A percentile compares a stretch with the other conserved stretches of the same genome.
Conservation (phyloP, 345 rosid species). For the Syzygium aqueum region DNA sequence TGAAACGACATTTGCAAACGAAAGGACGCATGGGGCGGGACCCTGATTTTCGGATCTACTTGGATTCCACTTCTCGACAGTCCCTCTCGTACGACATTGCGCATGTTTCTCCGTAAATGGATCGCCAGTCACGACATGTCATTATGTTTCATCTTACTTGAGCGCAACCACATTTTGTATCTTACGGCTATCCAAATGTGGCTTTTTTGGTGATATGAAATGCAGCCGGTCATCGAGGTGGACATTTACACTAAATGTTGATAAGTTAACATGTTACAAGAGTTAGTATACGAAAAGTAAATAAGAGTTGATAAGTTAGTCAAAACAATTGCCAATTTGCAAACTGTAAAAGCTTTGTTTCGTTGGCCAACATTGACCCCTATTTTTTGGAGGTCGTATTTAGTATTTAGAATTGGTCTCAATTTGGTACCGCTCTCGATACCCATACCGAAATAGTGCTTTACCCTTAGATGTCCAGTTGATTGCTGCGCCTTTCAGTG, state of each 20-base stretch:
- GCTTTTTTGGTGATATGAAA: neutral
- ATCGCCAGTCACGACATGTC: neutral
- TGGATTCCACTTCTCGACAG: neutral
- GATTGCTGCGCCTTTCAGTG: neutral
- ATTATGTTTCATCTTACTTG: neutral
- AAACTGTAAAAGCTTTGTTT: neutral
- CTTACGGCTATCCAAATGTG: neutral
- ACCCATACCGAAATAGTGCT: neutral
- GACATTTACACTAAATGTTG: neutral
- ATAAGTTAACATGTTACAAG: neutral
- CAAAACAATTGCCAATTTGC: neutral
- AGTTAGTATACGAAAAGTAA: neutral
- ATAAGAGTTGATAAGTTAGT: neutral
- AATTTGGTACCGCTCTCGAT: neutral
- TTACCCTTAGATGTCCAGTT: neutral
- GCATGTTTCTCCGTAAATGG: neutral
- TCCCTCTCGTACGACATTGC: neutral
- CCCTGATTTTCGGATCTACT: neutral
- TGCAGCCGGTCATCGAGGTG: neutral
- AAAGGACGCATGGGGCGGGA: neutral
- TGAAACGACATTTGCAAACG: neutral
- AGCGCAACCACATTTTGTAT: neutral
- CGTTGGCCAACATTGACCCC: neutral
- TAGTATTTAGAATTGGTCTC: neutral
- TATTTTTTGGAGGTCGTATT: neutral